phyloP scores from a whole-genome alignment of 768 basidiomycete genomes.

The Termitomyces sp. region DNA sequence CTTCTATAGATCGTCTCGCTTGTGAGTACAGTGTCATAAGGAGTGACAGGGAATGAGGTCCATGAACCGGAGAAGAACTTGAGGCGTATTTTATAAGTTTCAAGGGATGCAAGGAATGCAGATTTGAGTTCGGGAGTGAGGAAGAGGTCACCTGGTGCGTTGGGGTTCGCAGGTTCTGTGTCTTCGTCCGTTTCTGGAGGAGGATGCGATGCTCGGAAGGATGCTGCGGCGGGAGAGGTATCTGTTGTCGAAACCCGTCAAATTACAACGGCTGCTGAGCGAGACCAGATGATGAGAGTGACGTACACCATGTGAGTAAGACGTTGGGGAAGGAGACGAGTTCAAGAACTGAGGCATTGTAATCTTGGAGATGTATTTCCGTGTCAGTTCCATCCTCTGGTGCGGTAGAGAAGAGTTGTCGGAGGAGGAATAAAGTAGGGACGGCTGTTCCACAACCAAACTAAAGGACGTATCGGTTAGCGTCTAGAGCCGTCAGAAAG shows the following conservation, averaged over 20 bases:
- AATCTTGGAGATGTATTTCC: conserved; percentile 82
- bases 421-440: conserved; percentile 72
- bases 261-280: neutral
- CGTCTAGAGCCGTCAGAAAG: neutral
- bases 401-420: conserved; percentile 42
- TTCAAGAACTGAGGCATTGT: conserved; percentile 76
- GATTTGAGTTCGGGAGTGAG: conserved; percentile 57
- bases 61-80: conserved; percentile 83
- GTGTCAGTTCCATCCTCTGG: conserved; percentile 21
- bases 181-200: conserved; percentile 7
- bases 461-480: conserved; percentile 29
- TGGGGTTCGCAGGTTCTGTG: conserved; percentile 16
- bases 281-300: neutral
- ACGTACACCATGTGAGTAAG: conserved; percentile 77
- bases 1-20: conserved; percentile 90
- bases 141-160: conserved; percentile 39
- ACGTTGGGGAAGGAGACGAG: conserved; percentile 79
- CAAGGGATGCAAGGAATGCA: conserved; percentile 60
- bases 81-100: conserved; percentile 47
- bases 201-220: conserved; percentile 29
- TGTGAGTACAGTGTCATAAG: conserved; percentile 73
- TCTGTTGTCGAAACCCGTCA: conserved; percentile 31
- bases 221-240: conserved; percentile 49
- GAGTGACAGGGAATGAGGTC: conserved; percentile 41
- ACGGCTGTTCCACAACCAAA: conserved; percentile 92